A percentile compares a stretch with the other conserved stretches of the same genome.
Evolutionary conservation across 2,329 filamentous ascomycete species (phyloP).

Genomic region (Apiospora sp.): DNA sequence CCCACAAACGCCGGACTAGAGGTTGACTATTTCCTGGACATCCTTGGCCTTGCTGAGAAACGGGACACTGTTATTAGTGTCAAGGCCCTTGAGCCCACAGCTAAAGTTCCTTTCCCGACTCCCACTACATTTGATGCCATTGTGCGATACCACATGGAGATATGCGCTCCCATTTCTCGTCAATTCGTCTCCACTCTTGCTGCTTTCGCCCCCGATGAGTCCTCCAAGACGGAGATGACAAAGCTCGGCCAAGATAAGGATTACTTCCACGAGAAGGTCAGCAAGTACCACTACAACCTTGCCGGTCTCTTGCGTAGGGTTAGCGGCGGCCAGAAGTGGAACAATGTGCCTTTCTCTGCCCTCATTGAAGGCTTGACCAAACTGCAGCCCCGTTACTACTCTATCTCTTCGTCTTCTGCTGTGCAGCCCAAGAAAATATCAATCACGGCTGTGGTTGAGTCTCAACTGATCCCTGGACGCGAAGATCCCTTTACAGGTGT

Average conservation of each 20-base stretch:
- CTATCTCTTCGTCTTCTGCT: slow-evolving; percentile 94
- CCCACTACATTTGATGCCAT: slow-evolving; percentile 97
- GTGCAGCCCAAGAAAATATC: slow-evolving; percentile 96
- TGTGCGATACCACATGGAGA: slow-evolving; percentile 94
- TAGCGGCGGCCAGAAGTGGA: slow-evolving; percentile 78
- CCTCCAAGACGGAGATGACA: slow-evolving; percentile 84
- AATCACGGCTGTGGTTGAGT: slow-evolving; percentile 94
- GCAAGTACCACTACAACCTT: slow-evolving; percentile 85
- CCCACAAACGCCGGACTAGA: slow-evolving; percentile 93
- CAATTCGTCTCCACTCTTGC: slow-evolving; percentile 90
- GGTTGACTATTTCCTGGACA: slow-evolving; percentile 86
- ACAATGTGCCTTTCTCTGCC: slow-evolving; percentile 88
- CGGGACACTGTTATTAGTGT: slow-evolving; percentile 84
- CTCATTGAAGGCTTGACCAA: slow-evolving; percentile 94
- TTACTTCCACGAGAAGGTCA: slow-evolving; percentile 89
- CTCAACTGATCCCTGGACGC: slow-evolving; percentile 77
- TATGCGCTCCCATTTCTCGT: slow-evolving; percentile 92
- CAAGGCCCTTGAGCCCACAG: slow-evolving; percentile 91
- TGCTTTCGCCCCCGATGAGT: slow-evolving; percentile 87
- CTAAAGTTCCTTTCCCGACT: slow-evolving; percentile 96
- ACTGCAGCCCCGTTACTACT: slow-evolving; percentile 98
- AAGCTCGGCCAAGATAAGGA: slow-evolving; percentile 93
- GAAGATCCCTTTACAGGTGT: slow-evolving; percentile 87
- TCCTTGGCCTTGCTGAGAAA: slow-evolving; percentile 80
- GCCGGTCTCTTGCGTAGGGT: slow-evolving; percentile 81